These are phyloP conservation scores for Fusarium sterilihyphosum DNA, from an alignment of 2,329 filamentous ascomycete species.

Conservation along the genomic window DNA sequence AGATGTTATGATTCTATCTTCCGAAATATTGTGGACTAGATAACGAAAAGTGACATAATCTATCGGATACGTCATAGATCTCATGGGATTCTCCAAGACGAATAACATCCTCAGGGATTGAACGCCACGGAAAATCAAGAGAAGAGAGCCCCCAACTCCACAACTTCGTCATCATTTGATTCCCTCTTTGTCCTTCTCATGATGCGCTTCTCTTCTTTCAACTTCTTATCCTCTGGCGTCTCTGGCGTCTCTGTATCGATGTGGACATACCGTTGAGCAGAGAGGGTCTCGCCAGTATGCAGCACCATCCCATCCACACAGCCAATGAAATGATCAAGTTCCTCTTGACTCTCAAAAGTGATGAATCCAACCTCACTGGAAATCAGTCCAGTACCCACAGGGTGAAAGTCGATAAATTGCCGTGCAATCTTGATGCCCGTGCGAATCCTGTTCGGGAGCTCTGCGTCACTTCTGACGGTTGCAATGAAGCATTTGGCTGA, in stretches of 20 bases:
- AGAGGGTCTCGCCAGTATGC: constrained; percentile 1
- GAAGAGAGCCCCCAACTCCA: neutral
- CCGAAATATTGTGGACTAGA: neutral
- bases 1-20: neutral
- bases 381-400: neutral
- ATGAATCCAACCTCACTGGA: neutral
- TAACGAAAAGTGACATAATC: neutral
- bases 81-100: fast-evolving
- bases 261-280: neutral
- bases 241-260: neutral
- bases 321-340: neutral
- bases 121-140: neutral
- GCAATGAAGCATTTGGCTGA: neutral
- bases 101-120: fast-evolving
- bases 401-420: constrained; percentile 3
- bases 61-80: fast-evolving
- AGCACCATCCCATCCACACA: neutral
- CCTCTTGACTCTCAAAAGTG: constrained; percentile 3
- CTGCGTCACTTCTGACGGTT: neutral
- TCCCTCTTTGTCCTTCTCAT: neutral
- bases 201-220: neutral
- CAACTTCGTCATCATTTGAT: neutral
- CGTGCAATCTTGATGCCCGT: constrained; percentile 12
- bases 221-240: neutral
- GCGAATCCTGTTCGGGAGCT: constrained; percentile 5